Evolutionary conservation across 1,139 yeast genomes (phyloP).

Genomic region (Nakaseomyces uthaithaninus): DNA sequence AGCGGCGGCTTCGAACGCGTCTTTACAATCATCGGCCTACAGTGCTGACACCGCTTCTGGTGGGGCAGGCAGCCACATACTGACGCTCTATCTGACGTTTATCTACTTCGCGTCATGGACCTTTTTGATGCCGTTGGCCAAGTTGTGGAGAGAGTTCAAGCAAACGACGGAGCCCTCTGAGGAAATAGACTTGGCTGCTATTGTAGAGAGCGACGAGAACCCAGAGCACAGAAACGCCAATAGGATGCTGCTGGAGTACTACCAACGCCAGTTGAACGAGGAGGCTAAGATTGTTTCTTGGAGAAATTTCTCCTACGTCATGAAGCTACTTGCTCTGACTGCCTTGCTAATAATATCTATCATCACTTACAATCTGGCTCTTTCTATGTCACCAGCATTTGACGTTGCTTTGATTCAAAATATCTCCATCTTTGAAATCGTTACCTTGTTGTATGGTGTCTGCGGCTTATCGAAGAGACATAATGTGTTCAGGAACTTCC

Average conservation of each 20-base stretch:
- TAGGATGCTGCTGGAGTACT: not conserved
- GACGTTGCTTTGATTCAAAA: constrained; percentile 25
- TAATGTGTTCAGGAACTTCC: constrained; percentile 13
- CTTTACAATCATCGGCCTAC: not conserved
- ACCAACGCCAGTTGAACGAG: constrained; percentile 1
- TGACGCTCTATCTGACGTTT: constrained; percentile 9
- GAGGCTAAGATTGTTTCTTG: constrained; percentile 4
- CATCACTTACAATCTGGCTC: constrained; percentile 17
- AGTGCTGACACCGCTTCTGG: not conserved
- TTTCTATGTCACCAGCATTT: constrained; percentile 23
- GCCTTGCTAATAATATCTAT: constrained; percentile 13
- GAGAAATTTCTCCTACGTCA: constrained; percentile 8
- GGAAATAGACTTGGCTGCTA: not conserved
- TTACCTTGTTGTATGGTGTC: constrained; percentile 20
- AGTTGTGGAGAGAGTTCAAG: constrained; percentile 8
- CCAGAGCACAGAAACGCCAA: constrained; percentile 1
- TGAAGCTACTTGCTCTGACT: constrained; percentile 15
- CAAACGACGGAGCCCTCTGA: not conserved
- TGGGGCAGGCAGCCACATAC: not conserved
- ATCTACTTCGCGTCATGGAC: constrained; percentile 10
- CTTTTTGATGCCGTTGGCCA: constrained; percentile 8
- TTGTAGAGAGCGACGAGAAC: constrained; percentile 1
- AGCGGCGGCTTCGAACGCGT: constrained; percentile 5
- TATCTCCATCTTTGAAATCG: constrained; percentile 23
- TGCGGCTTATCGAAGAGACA: constrained; percentile 13